A percentile compares a stretch with the other conserved stretches of the same genome.
Conservation (phyloP, 305 asterid species). For the Solanum hybrid region DNA sequence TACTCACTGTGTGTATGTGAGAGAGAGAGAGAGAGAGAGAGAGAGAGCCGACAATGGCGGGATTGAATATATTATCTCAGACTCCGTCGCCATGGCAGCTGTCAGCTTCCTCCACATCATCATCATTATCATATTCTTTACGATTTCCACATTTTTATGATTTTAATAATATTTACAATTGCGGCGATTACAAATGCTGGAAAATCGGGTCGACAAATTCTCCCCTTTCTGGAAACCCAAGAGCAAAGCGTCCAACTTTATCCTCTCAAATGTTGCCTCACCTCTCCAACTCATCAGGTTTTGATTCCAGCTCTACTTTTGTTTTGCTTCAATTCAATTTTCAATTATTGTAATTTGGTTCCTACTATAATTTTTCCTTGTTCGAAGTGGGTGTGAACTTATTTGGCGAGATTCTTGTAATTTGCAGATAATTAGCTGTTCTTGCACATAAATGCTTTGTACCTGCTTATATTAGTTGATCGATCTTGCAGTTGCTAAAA, state of each 20-base stretch:
- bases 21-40: background rate
- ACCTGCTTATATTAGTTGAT: background rate
- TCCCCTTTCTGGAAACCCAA: background rate
- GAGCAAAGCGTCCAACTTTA: slow-evolving; percentile 12
- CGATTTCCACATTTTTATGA: background rate
- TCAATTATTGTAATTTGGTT: background rate
- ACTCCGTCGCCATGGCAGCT: slow-evolving; percentile 9
- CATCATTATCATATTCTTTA: background rate
- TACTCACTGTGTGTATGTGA: background rate
- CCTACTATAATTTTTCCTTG: background rate
- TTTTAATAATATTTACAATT: background rate
- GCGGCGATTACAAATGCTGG: background rate
- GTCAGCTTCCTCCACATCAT: background rate
- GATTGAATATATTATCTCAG: slow-evolving; percentile 8
- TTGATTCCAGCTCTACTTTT: background rate
- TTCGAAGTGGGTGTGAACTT: background rate
- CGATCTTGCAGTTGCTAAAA: background rate
- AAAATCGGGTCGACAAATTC: background rate
- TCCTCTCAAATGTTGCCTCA: slow-evolving; percentile 21
- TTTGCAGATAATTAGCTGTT: background rate
- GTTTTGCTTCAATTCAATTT: background rate
- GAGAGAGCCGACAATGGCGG: slow-evolving; percentile 13
- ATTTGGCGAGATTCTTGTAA: background rate
- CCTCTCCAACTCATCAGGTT: slow-evolving; percentile 34
- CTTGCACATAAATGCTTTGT: background rate